Percentiles rank a stretch among this genome's conserved stretches.
Conservation (phyloP, 345 rosid genomes). For the Corchorus olitorius region DNA sequence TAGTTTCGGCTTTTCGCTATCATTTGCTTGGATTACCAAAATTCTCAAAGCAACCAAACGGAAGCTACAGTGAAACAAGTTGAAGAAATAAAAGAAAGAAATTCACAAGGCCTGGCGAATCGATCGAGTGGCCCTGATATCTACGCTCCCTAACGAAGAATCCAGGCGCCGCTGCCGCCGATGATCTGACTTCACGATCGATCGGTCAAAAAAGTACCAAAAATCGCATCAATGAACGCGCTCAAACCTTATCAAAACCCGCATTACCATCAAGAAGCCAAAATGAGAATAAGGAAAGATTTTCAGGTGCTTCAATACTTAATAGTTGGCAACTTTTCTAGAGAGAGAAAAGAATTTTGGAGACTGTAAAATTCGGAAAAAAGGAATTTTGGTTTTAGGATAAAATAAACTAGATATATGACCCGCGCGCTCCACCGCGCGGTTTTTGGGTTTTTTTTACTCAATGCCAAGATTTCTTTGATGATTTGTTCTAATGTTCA, state of each 20-base stretch:
- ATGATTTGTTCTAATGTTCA: no score
- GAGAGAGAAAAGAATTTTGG: no score
- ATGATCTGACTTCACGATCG: conserved; percentile 7
- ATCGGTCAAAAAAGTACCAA: conserved; percentile 29
- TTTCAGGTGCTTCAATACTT: conserved; percentile 11
- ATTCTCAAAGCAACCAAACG: conserved; percentile 16
- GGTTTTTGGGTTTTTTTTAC: no score
- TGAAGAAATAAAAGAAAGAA: conserved; percentile 5
- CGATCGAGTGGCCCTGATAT: conserved; percentile 99
- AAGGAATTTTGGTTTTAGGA: no score
- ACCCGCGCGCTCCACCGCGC: no score
- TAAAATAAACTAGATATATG: no score
- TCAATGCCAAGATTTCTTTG: no score
- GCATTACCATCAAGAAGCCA: conserved; percentile 23
- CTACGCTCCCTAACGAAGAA: conserved; percentile 23
- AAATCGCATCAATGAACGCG: conserved; percentile 29
- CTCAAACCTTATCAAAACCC: conserved; percentile 19
- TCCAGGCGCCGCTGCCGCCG: conserved; percentile 3
- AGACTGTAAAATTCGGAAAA: no score
- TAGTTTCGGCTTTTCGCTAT: conserved; percentile 6
- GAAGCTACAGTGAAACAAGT: conserved; percentile 18
- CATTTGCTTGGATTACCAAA: neutral
- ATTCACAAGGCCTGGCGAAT: conserved; percentile 94
- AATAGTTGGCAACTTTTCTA: neutral
- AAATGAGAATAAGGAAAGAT: neutral